phyloP scores from a whole-genome alignment of 225 moss, liverwort and hornwort genomes.

The Marchantia polymorpha region DNA sequence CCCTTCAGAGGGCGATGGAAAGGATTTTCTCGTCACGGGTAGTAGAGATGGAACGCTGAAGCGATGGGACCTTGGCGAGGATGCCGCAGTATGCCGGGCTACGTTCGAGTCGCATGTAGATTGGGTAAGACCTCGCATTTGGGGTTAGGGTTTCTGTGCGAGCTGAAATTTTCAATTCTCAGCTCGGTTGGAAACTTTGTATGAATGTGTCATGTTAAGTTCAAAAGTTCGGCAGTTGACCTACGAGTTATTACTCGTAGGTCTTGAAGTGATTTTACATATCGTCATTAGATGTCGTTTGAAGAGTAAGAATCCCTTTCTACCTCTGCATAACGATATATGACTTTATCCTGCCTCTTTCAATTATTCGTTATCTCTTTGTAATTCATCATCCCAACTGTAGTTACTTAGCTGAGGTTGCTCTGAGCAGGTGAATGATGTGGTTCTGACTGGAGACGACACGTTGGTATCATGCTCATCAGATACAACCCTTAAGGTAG shows the following conservation, averaged over 20 bases:
- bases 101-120: slow-evolving; percentile 92
- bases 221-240: too few relatives aligned
- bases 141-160: slow-evolving; percentile 3
- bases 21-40: slow-evolving; percentile 70
- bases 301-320: too few relatives aligned
- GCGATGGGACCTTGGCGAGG: slow-evolving; percentile 77
- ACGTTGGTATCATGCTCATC: slow-evolving; percentile 92
- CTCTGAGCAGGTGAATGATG: slow-evolving; percentile 73
- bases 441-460: slow-evolving; percentile 73
- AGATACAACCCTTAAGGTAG: slow-evolving; percentile 87
- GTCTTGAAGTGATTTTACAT: too few relatives aligned
- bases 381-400: not conserved
- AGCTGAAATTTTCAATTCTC: not conserved
- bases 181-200: not conserved
- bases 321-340: too few relatives aligned
- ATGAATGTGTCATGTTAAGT: not conserved
- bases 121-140: slow-evolving; percentile 54
- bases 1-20: slow-evolving; percentile 43
- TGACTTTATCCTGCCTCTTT: too few relatives aligned
- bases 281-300: too few relatives aligned
- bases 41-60: slow-evolving; percentile 93
- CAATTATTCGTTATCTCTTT: too few relatives aligned
- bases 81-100: slow-evolving; percentile 65
- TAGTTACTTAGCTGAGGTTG: not conserved
- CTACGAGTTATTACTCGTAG: too few relatives aligned